Conservation (phyloP, 2,329 filamentous ascomycete species). For the Bipolaris gigantea region DNA sequence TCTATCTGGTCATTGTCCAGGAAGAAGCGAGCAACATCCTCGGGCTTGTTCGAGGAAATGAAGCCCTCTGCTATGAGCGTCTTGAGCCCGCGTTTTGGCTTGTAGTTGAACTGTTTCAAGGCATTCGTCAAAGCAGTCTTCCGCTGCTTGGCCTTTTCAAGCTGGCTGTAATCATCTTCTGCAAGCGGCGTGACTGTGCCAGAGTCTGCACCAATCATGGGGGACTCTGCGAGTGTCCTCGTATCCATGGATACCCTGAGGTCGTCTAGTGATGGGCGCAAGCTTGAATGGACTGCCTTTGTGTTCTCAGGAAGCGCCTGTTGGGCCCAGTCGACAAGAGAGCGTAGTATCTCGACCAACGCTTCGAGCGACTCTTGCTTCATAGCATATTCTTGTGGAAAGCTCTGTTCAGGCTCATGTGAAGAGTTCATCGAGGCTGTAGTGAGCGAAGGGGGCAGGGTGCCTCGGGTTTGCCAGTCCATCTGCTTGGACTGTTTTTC, state of each 20-base stretch:
- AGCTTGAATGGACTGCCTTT: conserved; percentile 48
- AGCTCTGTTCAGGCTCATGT: conserved; percentile 65
- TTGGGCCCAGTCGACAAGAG: conserved; percentile 89
- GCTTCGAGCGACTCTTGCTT: conserved; percentile 89
- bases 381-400: conserved; percentile 86
- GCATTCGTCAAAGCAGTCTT: conserved; percentile 92
- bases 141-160: conserved; percentile 92
- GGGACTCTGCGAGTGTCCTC: conserved; percentile 61
- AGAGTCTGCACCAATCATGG: conserved; percentile 58
- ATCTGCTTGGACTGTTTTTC: conserved; percentile 61
- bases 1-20: conserved; percentile 80
- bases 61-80: conserved; percentile 81
- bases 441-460: conserved; percentile 82
- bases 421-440: conserved; percentile 68
- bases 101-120: conserved; percentile 93
- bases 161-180: conserved; percentile 88
- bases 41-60: conserved; percentile 74
- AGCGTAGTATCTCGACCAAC: conserved; percentile 83
- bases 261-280: conserved; percentile 59
- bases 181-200: conserved; percentile 48
- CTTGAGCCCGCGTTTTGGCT: conserved; percentile 92
- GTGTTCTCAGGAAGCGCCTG: conserved; percentile 60
- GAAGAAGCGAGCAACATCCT: conserved; percentile 84
- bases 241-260: conserved; percentile 77
- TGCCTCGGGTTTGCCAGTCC: conserved; percentile 87